Percentiles rank a stretch among this genome's conserved stretches.
phyloP scores from a whole-genome alignment of 2,329 filamentous ascomycete genomes.

The Penicillium sp. region DNA sequence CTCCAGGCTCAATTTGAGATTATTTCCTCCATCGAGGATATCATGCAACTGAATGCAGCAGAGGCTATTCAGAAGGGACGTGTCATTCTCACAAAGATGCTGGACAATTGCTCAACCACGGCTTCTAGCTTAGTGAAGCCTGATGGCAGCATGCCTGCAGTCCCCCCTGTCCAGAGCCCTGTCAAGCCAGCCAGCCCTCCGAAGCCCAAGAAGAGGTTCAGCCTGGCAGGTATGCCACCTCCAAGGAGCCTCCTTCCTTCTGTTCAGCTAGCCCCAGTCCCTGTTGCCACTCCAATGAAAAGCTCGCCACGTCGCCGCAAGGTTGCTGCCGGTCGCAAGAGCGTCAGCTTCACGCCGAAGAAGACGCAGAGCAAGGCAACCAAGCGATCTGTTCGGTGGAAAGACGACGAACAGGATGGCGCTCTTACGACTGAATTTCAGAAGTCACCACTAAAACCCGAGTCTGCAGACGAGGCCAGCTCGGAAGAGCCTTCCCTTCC shows the following conservation, averaged over 20 bases:
- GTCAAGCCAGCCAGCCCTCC: slow-evolving; percentile 67
- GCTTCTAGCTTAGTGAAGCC: slow-evolving; percentile 85
- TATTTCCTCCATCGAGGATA: slow-evolving; percentile 75
- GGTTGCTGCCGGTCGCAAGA: slow-evolving; percentile 61
- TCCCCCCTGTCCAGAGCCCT: slow-evolving; percentile 63
- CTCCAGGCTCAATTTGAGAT: slow-evolving; percentile 91
- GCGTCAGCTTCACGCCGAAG: slow-evolving; percentile 75
- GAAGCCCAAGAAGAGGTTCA: slow-evolving; percentile 62
- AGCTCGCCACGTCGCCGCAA: slow-evolving; percentile 79
- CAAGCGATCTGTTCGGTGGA: slow-evolving; percentile 84
- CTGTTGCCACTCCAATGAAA: slow-evolving; percentile 63
- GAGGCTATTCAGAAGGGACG: slow-evolving; percentile 80
- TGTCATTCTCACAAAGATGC: slow-evolving; percentile 69
- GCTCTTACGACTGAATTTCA: slow-evolving; percentile 87
- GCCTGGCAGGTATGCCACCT: slow-evolving; percentile 36
- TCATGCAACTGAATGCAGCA: slow-evolving; percentile 76
- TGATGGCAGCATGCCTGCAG: slow-evolving; percentile 61
- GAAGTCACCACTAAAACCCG: slow-evolving; percentile 74
- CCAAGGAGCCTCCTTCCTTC: slow-evolving; percentile 27
- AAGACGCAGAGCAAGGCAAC: slow-evolving; percentile 62
- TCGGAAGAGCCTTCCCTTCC: slow-evolving; percentile 51
- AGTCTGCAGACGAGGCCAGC: slow-evolving; percentile 57
- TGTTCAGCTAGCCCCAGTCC: slow-evolving; percentile 32
- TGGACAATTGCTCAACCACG: slow-evolving; percentile 71
- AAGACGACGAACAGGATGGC: slow-evolving; percentile 83